Percentiles rank a stretch among this genome's conserved stretches.
Conservation (phyloP, 2,329 filamentous ascomycete genomes). For the Aspergillus quadricinctus region DNA sequence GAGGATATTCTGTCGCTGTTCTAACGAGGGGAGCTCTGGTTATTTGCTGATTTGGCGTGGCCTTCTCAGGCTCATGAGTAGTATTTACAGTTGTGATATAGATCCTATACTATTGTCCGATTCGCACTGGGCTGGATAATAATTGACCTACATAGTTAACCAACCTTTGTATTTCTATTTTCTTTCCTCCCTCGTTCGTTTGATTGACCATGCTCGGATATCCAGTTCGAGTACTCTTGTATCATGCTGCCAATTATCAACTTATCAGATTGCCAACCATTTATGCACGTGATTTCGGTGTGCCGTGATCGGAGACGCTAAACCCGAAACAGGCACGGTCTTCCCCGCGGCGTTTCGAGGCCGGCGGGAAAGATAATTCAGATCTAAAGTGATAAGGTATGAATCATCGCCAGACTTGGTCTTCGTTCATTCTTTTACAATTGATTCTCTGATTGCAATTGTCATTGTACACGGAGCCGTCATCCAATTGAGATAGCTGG, state of each 20-base stretch:
- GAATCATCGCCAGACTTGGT: conserved; percentile 12
- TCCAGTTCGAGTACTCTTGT: background rate
- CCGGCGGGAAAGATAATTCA: too few species aligned
- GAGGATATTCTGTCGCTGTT: conserved; percentile 55
- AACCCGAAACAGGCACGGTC: conserved; percentile 8
- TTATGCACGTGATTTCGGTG: conserved; percentile 16
- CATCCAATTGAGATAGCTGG: background rate
- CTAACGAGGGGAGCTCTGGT: conserved; percentile 24
- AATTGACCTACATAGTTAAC: background rate
- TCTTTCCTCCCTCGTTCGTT: background rate
- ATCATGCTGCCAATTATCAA: background rate
- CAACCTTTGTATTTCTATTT: background rate
- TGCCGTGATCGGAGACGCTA: conserved; percentile 27
- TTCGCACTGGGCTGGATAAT: background rate
- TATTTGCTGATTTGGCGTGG: conserved; percentile 1
- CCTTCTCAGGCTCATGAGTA: conserved; percentile 1
- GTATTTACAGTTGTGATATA: conserved; percentile 1
- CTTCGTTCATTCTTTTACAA: conserved; percentile 5
- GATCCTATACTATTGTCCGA: background rate
- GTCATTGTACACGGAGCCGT: background rate
- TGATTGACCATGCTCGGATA: background rate
- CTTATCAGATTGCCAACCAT: background rate
- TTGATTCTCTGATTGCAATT: background rate
- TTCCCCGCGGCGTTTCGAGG: conserved; percentile 13
- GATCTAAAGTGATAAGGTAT: background rate